Evolutionary conservation across 2,329 filamentous ascomycete genomes (phyloP).

Genomic region (Paraconiothyrium brasiliense): DNA sequence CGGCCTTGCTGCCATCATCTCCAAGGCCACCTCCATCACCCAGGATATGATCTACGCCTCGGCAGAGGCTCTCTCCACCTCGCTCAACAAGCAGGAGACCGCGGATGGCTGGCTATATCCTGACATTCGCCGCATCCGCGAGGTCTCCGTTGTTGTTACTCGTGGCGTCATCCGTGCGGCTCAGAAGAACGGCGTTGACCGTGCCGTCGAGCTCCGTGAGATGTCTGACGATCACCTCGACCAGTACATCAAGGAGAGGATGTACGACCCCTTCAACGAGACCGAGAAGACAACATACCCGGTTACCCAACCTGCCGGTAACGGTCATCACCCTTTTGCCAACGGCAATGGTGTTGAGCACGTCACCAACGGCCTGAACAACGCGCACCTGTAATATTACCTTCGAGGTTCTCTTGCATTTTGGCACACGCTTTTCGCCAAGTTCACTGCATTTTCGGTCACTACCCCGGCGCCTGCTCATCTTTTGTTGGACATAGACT

Average conservation of each 20-base stretch:
- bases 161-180: slow-evolving; percentile 94
- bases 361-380: slow-evolving; percentile 35
- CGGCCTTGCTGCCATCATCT: slow-evolving; percentile 89
- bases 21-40: slow-evolving; percentile 85
- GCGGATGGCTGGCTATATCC: slow-evolving; percentile 89
- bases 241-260: slow-evolving; percentile 66
- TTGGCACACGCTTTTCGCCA: slow-evolving; percentile 26
- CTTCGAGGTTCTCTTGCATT: slow-evolving; percentile 5
- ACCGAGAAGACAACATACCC: slow-evolving; percentile 50
- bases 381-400: slow-evolving; percentile 41
- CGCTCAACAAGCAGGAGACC: slow-evolving; percentile 82
- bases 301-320: slow-evolving; percentile 35
- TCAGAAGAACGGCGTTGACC: slow-evolving; percentile 74
- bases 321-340: slow-evolving; percentile 25
- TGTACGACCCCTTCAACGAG: slow-evolving; percentile 63
- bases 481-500: slow-evolving; percentile 13
- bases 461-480: slow-evolving; percentile 10
- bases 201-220: slow-evolving; percentile 67
- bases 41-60: slow-evolving; percentile 98
- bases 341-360: slow-evolving; percentile 36
- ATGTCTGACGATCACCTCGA: slow-evolving; percentile 75
- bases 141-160: slow-evolving; percentile 86
- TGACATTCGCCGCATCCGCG: slow-evolving; percentile 87
- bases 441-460: slow-evolving; percentile 18
- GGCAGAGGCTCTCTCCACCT: slow-evolving; percentile 79